Conservation (phyloP, 495 filamentous ascomycete genomes). For the Penicillium maclennaniae region DNA sequence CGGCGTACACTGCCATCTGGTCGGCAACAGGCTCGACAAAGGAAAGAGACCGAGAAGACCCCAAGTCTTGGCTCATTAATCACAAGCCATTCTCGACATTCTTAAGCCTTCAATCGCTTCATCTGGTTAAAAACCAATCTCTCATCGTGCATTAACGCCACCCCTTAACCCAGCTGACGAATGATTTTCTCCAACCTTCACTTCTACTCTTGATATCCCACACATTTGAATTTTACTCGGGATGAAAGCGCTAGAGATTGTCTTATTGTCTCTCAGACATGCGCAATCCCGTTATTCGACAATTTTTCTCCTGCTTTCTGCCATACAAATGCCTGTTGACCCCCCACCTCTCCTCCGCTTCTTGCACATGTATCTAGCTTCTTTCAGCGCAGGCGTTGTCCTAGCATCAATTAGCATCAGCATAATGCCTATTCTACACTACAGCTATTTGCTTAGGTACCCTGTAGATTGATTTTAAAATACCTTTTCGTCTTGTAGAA, state of each 20-base stretch:
- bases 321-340: constrained; percentile 2
- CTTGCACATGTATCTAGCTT: constrained; percentile 27
- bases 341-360: constrained; percentile 1
- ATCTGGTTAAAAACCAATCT: neutral
- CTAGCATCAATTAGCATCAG: constrained; percentile 33
- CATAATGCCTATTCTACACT: constrained; percentile 21
- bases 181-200: neutral
- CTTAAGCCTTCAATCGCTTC: neutral
- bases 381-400: constrained; percentile 31
- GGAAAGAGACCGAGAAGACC: neutral
- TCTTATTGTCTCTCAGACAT: neutral
- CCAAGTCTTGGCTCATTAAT: neutral
- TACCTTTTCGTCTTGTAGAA: neutral
- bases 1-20: neutral
- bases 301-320: constrained; percentile 12
- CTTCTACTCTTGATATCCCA: neutral
- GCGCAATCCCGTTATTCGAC: neutral
- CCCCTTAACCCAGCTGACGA: neutral
- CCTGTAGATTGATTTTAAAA: neutral
- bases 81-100: neutral
- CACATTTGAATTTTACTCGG: neutral
- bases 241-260: neutral
- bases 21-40: neutral
- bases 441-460: neutral
- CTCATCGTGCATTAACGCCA: neutral